Evolutionary conservation across 495 filamentous ascomycete genomes (phyloP).

Genomic region (Annulohypoxylon nitens): DNA sequence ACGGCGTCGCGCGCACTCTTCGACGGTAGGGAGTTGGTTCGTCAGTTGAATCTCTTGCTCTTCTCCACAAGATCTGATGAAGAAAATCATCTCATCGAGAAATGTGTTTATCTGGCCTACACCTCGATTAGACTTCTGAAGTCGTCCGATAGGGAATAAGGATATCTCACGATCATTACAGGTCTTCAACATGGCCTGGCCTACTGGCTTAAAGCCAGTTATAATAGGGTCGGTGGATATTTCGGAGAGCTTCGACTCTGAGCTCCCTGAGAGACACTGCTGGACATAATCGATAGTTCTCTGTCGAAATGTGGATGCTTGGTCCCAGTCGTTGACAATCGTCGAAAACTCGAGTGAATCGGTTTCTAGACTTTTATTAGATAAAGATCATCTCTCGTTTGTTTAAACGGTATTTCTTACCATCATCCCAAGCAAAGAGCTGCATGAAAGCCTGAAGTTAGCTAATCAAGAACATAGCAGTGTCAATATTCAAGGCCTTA

Average conservation of each 20-base stretch:
- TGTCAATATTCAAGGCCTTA: background rate
- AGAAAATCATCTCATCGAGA: slow-evolving; percentile 19
- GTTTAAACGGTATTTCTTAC: background rate
- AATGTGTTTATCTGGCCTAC: slow-evolving; percentile 22
- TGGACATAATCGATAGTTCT: slow-evolving; percentile 23
- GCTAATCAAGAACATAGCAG: background rate
- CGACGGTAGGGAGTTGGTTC: slow-evolving; percentile 23
- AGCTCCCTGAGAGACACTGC: slow-evolving; percentile 12
- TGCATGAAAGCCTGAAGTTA: background rate
- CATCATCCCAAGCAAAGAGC: slow-evolving; percentile 31
- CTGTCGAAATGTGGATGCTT: slow-evolving; percentile 20
- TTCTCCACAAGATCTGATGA: slow-evolving; percentile 22
- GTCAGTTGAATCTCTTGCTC: slow-evolving; percentile 13
- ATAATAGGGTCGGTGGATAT: slow-evolving; percentile 21
- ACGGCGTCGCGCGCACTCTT: slow-evolving; percentile 21
- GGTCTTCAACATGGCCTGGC: slow-evolving; percentile 18
- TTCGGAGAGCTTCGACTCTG: slow-evolving; percentile 1
- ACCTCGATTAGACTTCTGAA: background rate
- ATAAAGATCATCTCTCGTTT: background rate
- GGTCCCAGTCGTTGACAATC: slow-evolving; percentile 16
- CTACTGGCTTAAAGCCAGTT: slow-evolving; percentile 15
- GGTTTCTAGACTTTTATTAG: slow-evolving; percentile 23
- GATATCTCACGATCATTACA: slow-evolving; percentile 21
- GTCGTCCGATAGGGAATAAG: background rate
- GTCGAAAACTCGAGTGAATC: slow-evolving; percentile 28